phyloP scores from a whole-genome alignment of 768 basidiomycete species.

The Amanita rimosa region DNA sequence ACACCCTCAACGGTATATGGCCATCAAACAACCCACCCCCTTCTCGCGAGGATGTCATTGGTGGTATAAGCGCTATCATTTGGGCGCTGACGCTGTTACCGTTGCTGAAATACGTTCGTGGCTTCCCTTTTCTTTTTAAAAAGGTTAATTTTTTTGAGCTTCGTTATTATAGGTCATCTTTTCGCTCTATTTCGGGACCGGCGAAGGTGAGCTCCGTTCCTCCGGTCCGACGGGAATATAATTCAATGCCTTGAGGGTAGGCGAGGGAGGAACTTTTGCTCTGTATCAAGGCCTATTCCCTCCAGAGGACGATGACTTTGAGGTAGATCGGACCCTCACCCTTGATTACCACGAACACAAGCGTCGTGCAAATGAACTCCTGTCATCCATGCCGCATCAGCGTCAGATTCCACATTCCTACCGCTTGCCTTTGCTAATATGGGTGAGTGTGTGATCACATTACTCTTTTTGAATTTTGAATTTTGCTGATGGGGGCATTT shows the following conservation, averaged over 20 bases:
- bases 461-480: too few relatives aligned
- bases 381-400: constrained; percentile 4
- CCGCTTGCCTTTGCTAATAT: constrained; percentile 41
- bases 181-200: background rate
- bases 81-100: constrained; percentile 56
- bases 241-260: constrained; percentile 17
- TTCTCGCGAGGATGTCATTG: constrained; percentile 48
- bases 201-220: background rate
- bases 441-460: too few relatives aligned
- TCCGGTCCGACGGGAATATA: background rate
- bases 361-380: background rate
- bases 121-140: too few relatives aligned
- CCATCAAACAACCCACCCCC: constrained; percentile 34
- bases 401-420: constrained; percentile 18
- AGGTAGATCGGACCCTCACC: constrained; percentile 43
- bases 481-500: background rate
- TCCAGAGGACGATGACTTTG: constrained; percentile 28
- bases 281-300: constrained; percentile 50
- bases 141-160: too few relatives aligned
- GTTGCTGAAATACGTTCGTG: constrained; percentile 53
- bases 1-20: constrained; percentile 58
- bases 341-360: constrained; percentile 23
- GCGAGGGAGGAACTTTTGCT: constrained; percentile 63
- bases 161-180: background rate
- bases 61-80: constrained; percentile 50